phyloP scores from a whole-genome alignment of 345 rosid species.

The Eucalyptus albens region DNA sequence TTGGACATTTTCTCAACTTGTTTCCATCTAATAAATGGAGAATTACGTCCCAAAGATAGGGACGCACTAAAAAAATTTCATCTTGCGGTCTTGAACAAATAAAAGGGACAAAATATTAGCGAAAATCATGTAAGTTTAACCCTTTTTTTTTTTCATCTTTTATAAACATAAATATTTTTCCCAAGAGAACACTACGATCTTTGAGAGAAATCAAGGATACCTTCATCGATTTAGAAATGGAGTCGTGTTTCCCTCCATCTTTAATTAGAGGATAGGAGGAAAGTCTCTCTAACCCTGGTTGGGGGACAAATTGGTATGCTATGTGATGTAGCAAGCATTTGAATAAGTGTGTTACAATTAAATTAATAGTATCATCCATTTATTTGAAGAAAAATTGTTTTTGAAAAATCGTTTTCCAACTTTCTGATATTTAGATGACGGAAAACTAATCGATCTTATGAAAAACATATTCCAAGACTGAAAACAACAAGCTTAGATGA shows the following conservation, averaged over 20 bases:
- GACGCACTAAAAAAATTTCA: not conserved
- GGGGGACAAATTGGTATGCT: no score
- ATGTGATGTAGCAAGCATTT: no score
- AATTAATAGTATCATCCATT: no score
- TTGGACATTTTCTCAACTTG: not conserved
- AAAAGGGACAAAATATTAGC: not conserved
- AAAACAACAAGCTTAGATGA: not conserved
- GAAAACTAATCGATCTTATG: not conserved
- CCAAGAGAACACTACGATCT: not conserved
- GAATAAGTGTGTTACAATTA: no score
- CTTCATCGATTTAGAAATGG: not conserved
- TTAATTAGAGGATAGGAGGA: not conserved
- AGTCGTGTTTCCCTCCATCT: not conserved
- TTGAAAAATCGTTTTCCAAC: fast-evolving
- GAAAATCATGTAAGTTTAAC: not conserved
- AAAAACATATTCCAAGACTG: no score
- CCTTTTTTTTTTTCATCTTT: not conserved
- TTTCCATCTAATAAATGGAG: not conserved
- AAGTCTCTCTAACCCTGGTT: not conserved
- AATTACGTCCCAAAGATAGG: not conserved
- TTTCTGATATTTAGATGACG: no score
- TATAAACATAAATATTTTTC: not conserved
- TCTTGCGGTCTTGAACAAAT: not conserved
- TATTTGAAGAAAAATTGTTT: no score
- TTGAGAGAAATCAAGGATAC: not conserved